These are phyloP conservation scores for Delphinella strobiligena DNA, from an alignment of 2,329 filamentous ascomycete species.

Conservation along the genomic window DNA sequence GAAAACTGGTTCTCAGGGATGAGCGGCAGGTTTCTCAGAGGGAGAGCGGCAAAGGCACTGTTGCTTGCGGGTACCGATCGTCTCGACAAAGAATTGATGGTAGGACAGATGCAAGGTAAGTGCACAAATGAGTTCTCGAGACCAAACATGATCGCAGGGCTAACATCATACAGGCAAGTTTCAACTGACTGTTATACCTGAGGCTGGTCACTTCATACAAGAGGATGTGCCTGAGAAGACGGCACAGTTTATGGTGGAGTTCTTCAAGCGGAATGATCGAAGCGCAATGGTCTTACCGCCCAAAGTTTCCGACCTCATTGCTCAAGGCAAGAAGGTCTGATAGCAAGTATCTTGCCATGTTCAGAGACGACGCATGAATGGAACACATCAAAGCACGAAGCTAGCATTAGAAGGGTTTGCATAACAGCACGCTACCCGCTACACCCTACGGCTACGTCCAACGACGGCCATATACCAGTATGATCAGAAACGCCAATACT, in stretches of 20 bases:
- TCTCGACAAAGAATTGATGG: slow-evolving; percentile 82
- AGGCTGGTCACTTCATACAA: slow-evolving; percentile 93
- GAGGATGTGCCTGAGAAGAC: slow-evolving; percentile 90
- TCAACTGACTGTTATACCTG: slow-evolving; percentile 84
- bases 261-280: slow-evolving; percentile 83
- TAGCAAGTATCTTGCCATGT: too few species aligned
- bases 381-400: too few species aligned
- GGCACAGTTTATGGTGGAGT: slow-evolving; percentile 74
- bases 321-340: slow-evolving; percentile 38
- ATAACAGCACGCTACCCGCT: too few species aligned
- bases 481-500: too few species aligned
- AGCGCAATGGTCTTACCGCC: slow-evolving; percentile 75
- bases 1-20: slow-evolving; percentile 84
- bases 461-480: too few species aligned
- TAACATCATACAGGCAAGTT: slow-evolving; percentile 59
- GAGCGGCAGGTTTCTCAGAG: slow-evolving; percentile 74
- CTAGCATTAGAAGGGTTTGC: too few species aligned
- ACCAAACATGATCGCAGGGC: neutral
- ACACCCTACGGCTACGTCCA: too few species aligned
- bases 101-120: slow-evolving; percentile 90
- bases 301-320: slow-evolving; percentile 54
- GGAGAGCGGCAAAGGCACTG: slow-evolving; percentile 71
- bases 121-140: too few species aligned
- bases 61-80: slow-evolving; percentile 82
- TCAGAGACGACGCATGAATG: too few species aligned